These are phyloP conservation scores for Solanum pimpinellifolium DNA, from an alignment of 257 asterid species.

Conservation along the genomic window DNA sequence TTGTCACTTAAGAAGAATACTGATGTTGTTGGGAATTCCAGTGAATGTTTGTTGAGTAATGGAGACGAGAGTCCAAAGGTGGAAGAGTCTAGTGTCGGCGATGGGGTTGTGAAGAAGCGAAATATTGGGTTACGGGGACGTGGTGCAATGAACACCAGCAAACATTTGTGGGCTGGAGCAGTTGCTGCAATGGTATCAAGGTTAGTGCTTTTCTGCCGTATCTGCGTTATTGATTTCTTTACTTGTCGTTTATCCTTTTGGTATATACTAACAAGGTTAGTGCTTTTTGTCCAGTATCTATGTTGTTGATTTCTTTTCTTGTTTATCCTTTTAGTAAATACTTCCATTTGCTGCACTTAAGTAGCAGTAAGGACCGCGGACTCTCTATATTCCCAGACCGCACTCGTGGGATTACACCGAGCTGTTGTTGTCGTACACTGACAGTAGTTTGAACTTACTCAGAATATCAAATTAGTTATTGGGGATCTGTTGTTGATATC, in stretches of 20 bases:
- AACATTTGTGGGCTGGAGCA: slow-evolving; percentile 97
- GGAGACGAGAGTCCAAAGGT: slow-evolving; percentile 3
- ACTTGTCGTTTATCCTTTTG: too few species aligned
- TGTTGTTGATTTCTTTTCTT: not conserved
- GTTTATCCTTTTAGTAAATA: not conserved
- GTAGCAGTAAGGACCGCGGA: not conserved
- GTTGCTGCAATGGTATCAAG: slow-evolving; percentile 92
- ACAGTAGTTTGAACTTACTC: not conserved
- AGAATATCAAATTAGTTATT: not conserved
- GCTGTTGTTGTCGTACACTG: not conserved
- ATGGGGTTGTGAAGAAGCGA: slow-evolving; percentile 13
- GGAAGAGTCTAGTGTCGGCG: not conserved
- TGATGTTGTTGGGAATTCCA: slow-evolving; percentile 9
- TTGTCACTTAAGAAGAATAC: slow-evolving; percentile 38
- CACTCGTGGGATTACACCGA: not conserved
- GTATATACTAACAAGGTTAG: slow-evolving; percentile 30
- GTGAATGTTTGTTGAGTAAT: slow-evolving; percentile 8
- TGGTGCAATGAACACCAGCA: slow-evolving; percentile 74
- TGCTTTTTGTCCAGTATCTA: not conserved
- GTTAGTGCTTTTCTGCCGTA: slow-evolving; percentile 11
- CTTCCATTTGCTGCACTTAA: not conserved
- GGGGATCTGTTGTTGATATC: not conserved
- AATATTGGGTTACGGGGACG: slow-evolving; percentile 24
- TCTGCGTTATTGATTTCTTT: not conserved
- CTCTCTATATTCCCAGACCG: not conserved